A percentile compares a stretch with the other conserved stretches of the same genome.
These are phyloP conservation scores for Malbranchea zuffiana DNA, from an alignment of 2,329 filamentous ascomycete species.

Conservation along the genomic window DNA sequence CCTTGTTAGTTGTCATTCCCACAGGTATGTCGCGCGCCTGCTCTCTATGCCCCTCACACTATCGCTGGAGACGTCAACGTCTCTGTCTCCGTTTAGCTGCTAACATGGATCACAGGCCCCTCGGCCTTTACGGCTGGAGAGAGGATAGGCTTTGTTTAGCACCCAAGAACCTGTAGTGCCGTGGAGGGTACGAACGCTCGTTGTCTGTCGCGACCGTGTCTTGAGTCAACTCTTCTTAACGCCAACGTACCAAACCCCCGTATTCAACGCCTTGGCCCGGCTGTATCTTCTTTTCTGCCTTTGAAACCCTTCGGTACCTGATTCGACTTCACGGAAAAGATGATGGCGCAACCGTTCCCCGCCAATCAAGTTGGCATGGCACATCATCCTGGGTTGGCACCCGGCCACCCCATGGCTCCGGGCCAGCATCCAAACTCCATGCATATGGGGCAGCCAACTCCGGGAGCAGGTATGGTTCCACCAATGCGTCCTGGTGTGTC, in stretches of 20 bases:
- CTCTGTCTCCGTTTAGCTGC: conserved; percentile 7
- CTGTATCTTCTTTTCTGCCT: neutral
- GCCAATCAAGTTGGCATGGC: conserved; percentile 49
- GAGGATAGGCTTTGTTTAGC: too few species aligned
- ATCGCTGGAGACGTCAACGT: conserved; percentile 3
- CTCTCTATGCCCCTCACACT: conserved; percentile 9
- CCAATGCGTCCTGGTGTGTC: conserved; percentile 53
- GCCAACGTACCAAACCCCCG: too few species aligned
- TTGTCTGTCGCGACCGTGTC: too few species aligned
- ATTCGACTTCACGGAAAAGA: conserved; percentile 38
- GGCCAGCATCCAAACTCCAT: conserved; percentile 48
- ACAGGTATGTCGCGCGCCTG: conserved; percentile 8
- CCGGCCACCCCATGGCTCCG: conserved; percentile 50
- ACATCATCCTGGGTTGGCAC: conserved; percentile 47
- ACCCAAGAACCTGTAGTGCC: too few species aligned
- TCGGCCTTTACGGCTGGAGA: conserved; percentile 6
- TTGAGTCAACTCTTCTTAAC: too few species aligned
- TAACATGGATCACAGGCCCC: conserved; percentile 1
- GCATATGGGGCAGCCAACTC: conserved; percentile 40
- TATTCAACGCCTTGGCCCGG: neutral
- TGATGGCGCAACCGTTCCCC: conserved; percentile 46
- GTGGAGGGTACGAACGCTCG: too few species aligned
- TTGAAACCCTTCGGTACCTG: conserved; percentile 18
- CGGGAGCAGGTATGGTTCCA: conserved; percentile 41
- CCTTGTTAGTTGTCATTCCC: conserved; percentile 3